phyloP scores from a whole-genome alignment of 2,329 filamentous ascomycete genomes.

The Aspergillus fischeri region DNA sequence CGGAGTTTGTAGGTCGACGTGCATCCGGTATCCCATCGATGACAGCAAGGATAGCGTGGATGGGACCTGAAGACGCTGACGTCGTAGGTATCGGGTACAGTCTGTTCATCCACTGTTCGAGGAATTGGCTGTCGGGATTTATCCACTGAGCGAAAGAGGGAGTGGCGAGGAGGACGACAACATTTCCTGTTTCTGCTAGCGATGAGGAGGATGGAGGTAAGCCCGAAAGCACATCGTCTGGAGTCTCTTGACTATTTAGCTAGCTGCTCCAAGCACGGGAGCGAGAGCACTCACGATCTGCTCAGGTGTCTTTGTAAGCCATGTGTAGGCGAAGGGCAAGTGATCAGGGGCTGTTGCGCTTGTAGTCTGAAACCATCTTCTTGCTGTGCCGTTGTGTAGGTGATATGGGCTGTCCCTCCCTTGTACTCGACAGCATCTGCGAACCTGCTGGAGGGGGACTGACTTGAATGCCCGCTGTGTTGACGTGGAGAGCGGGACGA shows the following conservation, averaged over 20 bases:
- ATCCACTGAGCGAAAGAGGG: constrained; percentile 37
- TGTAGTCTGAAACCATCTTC: constrained; percentile 18
- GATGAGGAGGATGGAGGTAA: constrained; percentile 17
- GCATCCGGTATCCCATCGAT: constrained; percentile 33
- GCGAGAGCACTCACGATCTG: constrained; percentile 21
- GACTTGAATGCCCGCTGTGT: constrained; percentile 15
- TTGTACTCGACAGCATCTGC: constrained; percentile 3
- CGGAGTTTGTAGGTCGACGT: neutral
- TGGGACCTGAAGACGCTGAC: constrained; percentile 1
- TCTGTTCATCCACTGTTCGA: constrained; percentile 27
- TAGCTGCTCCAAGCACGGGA: neutral
- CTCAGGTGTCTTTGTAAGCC: constrained; percentile 29
- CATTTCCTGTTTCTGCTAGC: constrained; percentile 12
- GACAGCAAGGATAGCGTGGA: constrained; percentile 33
- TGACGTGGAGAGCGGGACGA: constrained; percentile 12
- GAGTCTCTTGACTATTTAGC: constrained; percentile 20
- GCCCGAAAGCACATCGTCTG: constrained; percentile 27
- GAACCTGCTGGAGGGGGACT: constrained; percentile 3
- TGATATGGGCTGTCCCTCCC: neutral
- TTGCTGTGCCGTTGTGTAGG: neutral
- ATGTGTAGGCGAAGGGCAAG: constrained; percentile 26
- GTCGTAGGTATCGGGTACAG: constrained; percentile 18
- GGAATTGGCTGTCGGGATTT: constrained; percentile 27
- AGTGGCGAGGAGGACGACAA: constrained; percentile 35
- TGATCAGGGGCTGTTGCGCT: constrained; percentile 1